Evolutionary conservation across 371 early-diverging fungal genomes (phyloP), one percentile per base, ranked within the genome.

Genomic region (Rhizopus delemar): DNA sequence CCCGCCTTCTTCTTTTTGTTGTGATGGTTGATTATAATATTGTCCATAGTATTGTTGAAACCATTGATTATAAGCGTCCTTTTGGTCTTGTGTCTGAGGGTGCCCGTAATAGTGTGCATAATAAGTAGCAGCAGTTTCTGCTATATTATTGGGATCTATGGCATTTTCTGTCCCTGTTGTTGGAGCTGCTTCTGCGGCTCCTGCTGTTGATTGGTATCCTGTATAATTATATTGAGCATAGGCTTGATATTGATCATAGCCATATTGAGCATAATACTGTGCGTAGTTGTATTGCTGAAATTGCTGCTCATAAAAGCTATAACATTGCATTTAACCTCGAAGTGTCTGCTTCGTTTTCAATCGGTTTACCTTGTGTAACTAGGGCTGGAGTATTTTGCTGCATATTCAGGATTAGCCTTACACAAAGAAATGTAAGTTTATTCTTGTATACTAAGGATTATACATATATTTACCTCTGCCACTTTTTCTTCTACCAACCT

Each of bases 401-500:
- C 65, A 8, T 48, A 48, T 33, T 64, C 73, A 63, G 60, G 67
- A 55, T 67, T 71, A 59, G 67, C 71, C 73, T 70, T 64, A 41
- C 50, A 22, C 41, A 33, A 31, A 5, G 53, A 49, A 50, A 53
- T 62, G 41, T 56, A 58, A 55, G 8, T 41, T 59, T 32, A n/a
- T n/a, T n/a, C n/a, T n/a, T n/a, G n/a, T 45, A 38, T 5, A 33
- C 12, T 36, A 36, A 55, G 15, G 51, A 41, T 46, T 43, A 51
- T 53, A 48, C 53, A 55, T 56, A 58, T 41, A 4, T 13, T 11
- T 72, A 71, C 80, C 63, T 78, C 81, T 43, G 75, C 71, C 39
- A 85, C 81, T 69, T 85, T 85, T 54, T 82, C 83, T 75, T 71
- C 71, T 15, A 85, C 78, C 8, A 85, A 68, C 41, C 81, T 77